Base-by-base conservation (phyloP, 2,329 filamentous ascomycete species). In the Lachnellula hyalina region DNA sequence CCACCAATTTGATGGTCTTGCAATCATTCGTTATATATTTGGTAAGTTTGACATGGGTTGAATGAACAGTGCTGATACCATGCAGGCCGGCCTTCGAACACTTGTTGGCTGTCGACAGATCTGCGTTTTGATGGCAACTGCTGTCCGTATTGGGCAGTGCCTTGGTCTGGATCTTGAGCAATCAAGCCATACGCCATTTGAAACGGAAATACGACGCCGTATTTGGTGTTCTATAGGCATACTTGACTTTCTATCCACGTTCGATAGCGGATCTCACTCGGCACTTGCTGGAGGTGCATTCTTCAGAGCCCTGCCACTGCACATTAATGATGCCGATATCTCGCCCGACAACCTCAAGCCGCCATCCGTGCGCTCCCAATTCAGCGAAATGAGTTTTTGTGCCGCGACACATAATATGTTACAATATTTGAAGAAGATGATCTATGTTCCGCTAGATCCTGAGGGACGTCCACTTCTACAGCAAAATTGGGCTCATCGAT, bases 11-110 rank as follows among this genome's bases (percentile, higher is more conserved):
- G 38, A 36, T 23, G 1, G 52, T 42, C 28, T 28, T 54, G 21
- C 52, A 54, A 36, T 28, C 52, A 42, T 54, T 49, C 28, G 47
- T 54, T 4, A 45, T 54, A n/a, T 54, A 54, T 21, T 19, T 54
- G 17, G 52, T 54, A 25, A 45, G 46, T 23, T 1, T 9, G 4
- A 38, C 11, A 4, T 45, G 35, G 6, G 9, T 8, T 14, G 28
- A 1, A 35, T 17, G 15, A 9, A 2, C 42, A 14, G 11, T 23
- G 25, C 21, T 49, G 35, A 54, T 40, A 11, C 14, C 21, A 15
- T 34, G 14, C 35, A 54, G 52, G 46, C 25, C 25, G 52, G 52
- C 4, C 38, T 54, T 21, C 46, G 52, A 45, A n/a, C 47, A 4
- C 1, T 21, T 38, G 14, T 35, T 21, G 32, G 40, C 8, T 44